A percentile compares a stretch with the other conserved stretches of the same genome.
phyloP scores from a whole-genome alignment of 495 filamentous ascomycete genomes.

The Cryomyces minteri region DNA sequence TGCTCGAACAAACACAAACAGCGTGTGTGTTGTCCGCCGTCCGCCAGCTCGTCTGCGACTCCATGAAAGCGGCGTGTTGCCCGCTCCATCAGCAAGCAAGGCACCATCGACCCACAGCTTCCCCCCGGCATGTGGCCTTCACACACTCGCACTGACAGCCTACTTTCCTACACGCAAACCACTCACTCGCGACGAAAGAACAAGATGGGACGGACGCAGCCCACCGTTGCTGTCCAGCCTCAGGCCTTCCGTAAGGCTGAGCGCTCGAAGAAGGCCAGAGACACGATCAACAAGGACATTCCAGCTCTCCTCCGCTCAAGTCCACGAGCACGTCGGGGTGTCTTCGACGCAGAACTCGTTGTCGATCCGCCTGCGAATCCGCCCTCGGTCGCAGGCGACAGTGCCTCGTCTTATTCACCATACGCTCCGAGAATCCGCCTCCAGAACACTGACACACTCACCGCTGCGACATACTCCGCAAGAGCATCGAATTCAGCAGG shows the following conservation, averaged over 20 bases:
- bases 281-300: slow-evolving; percentile 31
- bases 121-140: too few relatives aligned
- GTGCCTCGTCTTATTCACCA: not conserved
- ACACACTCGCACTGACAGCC: too few relatives aligned
- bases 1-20: too few relatives aligned
- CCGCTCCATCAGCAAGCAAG: too few relatives aligned
- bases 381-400: not conserved
- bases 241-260: slow-evolving; percentile 6
- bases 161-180: too few relatives aligned
- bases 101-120: too few relatives aligned
- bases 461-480: slow-evolving; percentile 21
- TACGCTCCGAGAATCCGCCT: slow-evolving; percentile 19
- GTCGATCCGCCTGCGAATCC: slow-evolving; percentile 15
- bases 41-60: too few relatives aligned
- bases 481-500: slow-evolving; percentile 1
- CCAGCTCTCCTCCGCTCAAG: slow-evolving; percentile 29
- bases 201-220: not conserved
- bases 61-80: too few relatives aligned
- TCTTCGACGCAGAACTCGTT: slow-evolving; percentile 29
- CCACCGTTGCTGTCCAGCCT: not conserved
- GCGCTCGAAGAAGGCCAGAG: slow-evolving; percentile 30
- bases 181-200: too few relatives aligned
- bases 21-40: too few relatives aligned
- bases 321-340: slow-evolving; percentile 28
- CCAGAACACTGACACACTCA: slow-evolving; percentile 25